Evolutionary conservation across 495 filamentous ascomycete species (phyloP).

Genomic region (Xylaria curta): DNA sequence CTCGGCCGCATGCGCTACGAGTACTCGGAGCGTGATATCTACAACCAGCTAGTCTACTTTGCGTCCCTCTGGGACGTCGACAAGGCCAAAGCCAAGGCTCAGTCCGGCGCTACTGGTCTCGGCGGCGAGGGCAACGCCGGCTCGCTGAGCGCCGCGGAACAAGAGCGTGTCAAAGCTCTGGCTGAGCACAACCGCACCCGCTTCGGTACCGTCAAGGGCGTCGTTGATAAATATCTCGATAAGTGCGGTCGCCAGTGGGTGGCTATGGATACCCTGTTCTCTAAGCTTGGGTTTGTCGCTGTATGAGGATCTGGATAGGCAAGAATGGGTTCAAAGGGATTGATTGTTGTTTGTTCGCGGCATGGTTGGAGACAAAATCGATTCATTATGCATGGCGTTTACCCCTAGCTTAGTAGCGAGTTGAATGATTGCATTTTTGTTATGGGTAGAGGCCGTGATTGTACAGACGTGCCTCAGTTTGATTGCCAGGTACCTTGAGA

Average conservation of each 20-base stretch:
- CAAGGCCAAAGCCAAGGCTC: conserved; percentile 65
- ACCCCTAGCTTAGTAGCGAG: background rate
- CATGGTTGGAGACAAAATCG: background rate
- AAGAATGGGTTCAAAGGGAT: background rate
- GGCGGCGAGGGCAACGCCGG: conserved; percentile 47
- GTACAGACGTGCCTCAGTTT: background rate
- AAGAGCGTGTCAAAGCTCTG: conserved; percentile 68
- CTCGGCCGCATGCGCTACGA: conserved; percentile 89
- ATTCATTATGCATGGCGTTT: background rate
- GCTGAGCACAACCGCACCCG: conserved; percentile 78
- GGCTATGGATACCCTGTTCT: conserved; percentile 90
- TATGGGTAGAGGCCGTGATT: background rate
- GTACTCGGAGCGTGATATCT: conserved; percentile 84
- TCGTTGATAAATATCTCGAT: conserved; percentile 87
- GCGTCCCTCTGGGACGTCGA: conserved; percentile 87
- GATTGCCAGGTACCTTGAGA: background rate
- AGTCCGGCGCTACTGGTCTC: conserved; percentile 34
- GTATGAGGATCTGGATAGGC: conserved; percentile 23
- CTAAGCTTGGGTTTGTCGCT: conserved; percentile 57
- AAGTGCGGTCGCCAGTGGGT: conserved; percentile 97
- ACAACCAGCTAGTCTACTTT: conserved; percentile 94
- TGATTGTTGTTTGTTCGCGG: background rate
- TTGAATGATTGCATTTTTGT: background rate
- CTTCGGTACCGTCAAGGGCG: conserved; percentile 75
- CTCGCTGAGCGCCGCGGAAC: conserved; percentile 44